Evolutionary conservation across 163 green algal species (phyloP).

Genomic region (Coccomyxa subellipsoidea): DNA sequence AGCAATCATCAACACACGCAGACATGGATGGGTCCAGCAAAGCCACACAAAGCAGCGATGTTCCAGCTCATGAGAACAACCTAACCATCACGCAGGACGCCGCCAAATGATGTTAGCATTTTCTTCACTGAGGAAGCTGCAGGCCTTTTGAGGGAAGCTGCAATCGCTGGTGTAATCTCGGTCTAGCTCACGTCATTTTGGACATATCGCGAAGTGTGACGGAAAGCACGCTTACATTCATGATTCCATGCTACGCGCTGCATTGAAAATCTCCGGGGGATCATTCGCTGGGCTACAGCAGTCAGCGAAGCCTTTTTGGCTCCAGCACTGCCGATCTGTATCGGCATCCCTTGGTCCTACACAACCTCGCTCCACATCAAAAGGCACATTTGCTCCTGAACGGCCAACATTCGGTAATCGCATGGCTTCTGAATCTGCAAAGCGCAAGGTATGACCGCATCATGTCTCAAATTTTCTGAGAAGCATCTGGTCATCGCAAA

Average conservation of each 20-base stretch:
- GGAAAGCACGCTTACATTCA: too few relatives aligned
- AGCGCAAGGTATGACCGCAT: not conserved
- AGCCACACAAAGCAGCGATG: not conserved
- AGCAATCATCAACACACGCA: not conserved
- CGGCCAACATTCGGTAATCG: not conserved
- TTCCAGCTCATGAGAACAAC: not conserved
- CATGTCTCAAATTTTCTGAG: not conserved
- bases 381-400: too few relatives aligned
- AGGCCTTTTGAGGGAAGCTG: too few relatives aligned
- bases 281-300: too few relatives aligned
- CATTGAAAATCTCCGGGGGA: too few relatives aligned
- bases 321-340: not conserved
- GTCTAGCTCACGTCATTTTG: too few relatives aligned
- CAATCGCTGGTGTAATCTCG: too few relatives aligned
- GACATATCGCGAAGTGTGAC: too few relatives aligned
- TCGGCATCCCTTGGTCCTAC: not conserved
- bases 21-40: not conserved
- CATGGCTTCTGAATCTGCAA: not conserved
- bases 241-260: too few relatives aligned
- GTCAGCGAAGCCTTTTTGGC: too few relatives aligned
- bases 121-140: too few relatives aligned
- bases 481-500: not conserved
- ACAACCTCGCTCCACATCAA: not conserved
- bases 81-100: not conserved
- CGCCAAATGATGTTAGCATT: not conserved